Conservation (phyloP, 805 yeast species). For the Hanseniaspora mollemarum region DNA sequence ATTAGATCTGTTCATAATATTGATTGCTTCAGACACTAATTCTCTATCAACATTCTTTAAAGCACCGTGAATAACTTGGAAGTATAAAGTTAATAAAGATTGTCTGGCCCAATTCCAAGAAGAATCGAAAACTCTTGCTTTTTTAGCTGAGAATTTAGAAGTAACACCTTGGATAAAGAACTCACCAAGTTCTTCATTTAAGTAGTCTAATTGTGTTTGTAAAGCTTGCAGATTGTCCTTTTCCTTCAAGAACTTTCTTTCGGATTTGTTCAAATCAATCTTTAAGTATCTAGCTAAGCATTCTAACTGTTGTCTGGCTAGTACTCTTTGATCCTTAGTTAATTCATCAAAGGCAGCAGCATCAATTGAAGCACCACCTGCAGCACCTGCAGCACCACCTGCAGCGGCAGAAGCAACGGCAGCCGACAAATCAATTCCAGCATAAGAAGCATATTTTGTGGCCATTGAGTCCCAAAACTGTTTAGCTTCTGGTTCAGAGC, state of each 20-base stretch:
- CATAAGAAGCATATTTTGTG: slow-evolving; percentile 70
- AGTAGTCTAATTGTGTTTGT: slow-evolving; percentile 83
- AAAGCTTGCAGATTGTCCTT: slow-evolving; percentile 73
- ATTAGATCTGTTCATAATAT: slow-evolving; percentile 94
- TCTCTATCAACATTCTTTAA: slow-evolving; percentile 86
- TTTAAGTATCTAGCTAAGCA: slow-evolving; percentile 90
- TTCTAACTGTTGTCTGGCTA: slow-evolving; percentile 56
- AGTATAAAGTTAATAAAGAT: slow-evolving; percentile 85
- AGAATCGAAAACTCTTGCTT: slow-evolving; percentile 92
- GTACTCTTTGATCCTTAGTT: slow-evolving; percentile 38
- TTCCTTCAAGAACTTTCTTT: slow-evolving; percentile 61
- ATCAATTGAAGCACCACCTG: slow-evolving; percentile 82
- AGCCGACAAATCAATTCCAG: slow-evolving; percentile 65
- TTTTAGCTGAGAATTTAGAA: slow-evolving; percentile 80
- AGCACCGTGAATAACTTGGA: slow-evolving; percentile 90
- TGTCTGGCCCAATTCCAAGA: slow-evolving; percentile 99
- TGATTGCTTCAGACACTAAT: slow-evolving; percentile 89
- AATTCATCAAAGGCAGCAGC: slow-evolving; percentile 82
- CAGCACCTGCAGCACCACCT: slow-evolving; percentile 42
- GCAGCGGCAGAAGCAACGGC: slow-evolving; percentile 47
- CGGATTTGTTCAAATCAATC: slow-evolving; percentile 83
- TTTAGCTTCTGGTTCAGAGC: slow-evolving; percentile 79
- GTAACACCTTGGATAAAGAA: slow-evolving; percentile 82
- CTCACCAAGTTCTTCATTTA: slow-evolving; percentile 68
- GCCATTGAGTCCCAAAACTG: slow-evolving; percentile 72